A percentile compares a stretch with the other conserved stretches of the same genome.
Evolutionary conservation across 306 rosid genomes (phyloP).

Genomic region (Nissolia schottii): DNA sequence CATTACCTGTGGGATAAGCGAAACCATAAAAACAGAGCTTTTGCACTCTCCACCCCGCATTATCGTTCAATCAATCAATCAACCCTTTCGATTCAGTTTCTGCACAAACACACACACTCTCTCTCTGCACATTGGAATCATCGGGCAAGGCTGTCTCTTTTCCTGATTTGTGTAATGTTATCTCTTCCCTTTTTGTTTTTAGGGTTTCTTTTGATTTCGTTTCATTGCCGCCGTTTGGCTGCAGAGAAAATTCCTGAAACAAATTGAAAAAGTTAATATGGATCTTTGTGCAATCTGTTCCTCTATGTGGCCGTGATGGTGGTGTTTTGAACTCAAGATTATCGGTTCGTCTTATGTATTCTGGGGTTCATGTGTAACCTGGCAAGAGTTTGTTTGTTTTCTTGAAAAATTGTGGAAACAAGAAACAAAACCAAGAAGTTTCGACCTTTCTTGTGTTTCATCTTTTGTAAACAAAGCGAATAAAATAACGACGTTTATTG

Average conservation of each 20-base stretch:
- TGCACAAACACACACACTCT: neutral
- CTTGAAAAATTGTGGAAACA: neutral
- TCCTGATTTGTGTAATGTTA: neutral
- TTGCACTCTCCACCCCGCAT: neutral
- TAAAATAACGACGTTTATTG: neutral
- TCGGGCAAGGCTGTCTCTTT: neutral
- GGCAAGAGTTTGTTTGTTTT: neutral
- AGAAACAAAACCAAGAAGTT: neutral
- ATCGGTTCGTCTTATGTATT: neutral
- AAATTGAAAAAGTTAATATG: neutral
- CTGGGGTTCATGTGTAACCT: neutral
- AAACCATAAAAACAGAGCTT: neutral
- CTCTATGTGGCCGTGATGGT: neutral
- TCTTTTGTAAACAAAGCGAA: neutral
- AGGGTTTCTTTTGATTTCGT: conserved; percentile 18
- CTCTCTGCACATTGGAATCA: neutral
- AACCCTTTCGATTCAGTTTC: neutral
- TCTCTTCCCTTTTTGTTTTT: neutral
- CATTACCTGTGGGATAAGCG: neutral
- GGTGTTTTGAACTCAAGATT: neutral
- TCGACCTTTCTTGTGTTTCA: neutral
- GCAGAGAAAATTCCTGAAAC: neutral
- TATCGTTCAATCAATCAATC: neutral
- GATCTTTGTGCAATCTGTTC: neutral
- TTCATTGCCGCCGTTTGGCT: neutral